Percentiles rank a stretch among this genome's conserved stretches.
These are phyloP conservation scores for Russula virescens DNA, from an alignment of 768 basidiomycete species.

Conservation along the genomic window DNA sequence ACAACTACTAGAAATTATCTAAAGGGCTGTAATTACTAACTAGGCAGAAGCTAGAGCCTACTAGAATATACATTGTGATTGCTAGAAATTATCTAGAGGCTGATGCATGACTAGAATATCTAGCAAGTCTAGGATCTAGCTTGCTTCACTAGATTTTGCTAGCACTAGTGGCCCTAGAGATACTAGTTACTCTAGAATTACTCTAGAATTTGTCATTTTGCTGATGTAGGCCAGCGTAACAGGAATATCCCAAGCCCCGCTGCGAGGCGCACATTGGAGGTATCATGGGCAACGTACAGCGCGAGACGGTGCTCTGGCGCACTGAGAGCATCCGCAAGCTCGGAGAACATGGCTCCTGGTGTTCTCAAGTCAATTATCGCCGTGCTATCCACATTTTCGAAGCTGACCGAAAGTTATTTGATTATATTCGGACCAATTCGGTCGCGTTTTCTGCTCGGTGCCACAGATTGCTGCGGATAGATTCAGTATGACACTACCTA, in stretches of 20 bases:
- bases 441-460: slow-evolving; percentile 40
- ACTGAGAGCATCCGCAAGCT: slow-evolving; percentile 34
- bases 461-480: slow-evolving; percentile 40
- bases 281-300: slow-evolving; percentile 43
- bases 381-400: too few species aligned
- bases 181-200: too few species aligned
- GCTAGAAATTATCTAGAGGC: too few species aligned
- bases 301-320: slow-evolving; percentile 34
- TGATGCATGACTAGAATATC: too few species aligned
- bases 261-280: slow-evolving; percentile 35
- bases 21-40: too few species aligned
- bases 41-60: too few species aligned
- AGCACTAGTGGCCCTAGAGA: too few species aligned
- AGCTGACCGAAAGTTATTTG: slow-evolving; percentile 38
- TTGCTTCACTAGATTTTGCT: too few species aligned
- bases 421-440: slow-evolving; percentile 36
- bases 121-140: too few species aligned
- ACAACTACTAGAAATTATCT: too few species aligned
- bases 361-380: background rate
- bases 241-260: slow-evolving; percentile 33
- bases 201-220: too few species aligned
- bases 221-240: slow-evolving; percentile 43
- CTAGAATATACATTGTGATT: too few species aligned
- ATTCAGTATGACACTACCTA: background rate
- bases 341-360: slow-evolving; percentile 42